These are phyloP conservation scores for Tarenaya hassleriana DNA, from an alignment of 345 rosid genomes.

Conservation along the genomic window DNA sequence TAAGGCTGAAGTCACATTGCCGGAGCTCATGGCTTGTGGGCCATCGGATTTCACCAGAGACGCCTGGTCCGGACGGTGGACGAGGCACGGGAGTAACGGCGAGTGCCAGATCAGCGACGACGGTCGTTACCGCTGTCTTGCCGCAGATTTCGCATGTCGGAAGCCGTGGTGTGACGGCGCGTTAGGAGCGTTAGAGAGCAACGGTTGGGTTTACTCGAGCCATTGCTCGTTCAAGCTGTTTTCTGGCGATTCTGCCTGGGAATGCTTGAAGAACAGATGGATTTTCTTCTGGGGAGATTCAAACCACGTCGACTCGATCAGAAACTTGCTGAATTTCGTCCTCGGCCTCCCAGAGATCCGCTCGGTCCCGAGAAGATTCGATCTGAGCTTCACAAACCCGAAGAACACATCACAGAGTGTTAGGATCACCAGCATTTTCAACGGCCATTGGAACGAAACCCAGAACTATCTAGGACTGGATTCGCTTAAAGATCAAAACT, in stretches of 20 bases:
- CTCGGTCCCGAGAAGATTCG: conserved; percentile 81
- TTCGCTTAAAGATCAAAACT: conserved; percentile 57
- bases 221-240: conserved; percentile 77
- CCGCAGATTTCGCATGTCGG: conserved; percentile 52
- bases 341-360: conserved; percentile 55
- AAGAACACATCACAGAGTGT: conserved; percentile 55
- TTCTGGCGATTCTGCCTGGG: conserved; percentile 57
- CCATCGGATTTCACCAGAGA: conserved; percentile 57
- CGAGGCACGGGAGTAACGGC: conserved; percentile 67
- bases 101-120: conserved; percentile 55
- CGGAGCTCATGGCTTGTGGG: conserved; percentile 43
- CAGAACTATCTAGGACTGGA: conserved; percentile 79
- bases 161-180: conserved; percentile 84
- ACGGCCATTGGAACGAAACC: conserved; percentile 87
- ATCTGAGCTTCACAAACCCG: conserved; percentile 65
- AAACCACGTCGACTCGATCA: conserved; percentile 81
- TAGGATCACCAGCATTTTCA: conserved; percentile 88
- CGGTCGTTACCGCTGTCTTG: conserved; percentile 72
- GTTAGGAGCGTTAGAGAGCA: conserved; percentile 74
- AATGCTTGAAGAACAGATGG: conserved; percentile 71
- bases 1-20: conserved; percentile 29
- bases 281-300: conserved; percentile 99
- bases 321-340: conserved; percentile 78
- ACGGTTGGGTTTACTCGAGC: conserved; percentile 91
- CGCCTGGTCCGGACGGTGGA: conserved; percentile 90